These are phyloP conservation scores for Aleurites moluccanus DNA, from an alignment of 441 rosid genomes.

Conservation along the genomic window DNA sequence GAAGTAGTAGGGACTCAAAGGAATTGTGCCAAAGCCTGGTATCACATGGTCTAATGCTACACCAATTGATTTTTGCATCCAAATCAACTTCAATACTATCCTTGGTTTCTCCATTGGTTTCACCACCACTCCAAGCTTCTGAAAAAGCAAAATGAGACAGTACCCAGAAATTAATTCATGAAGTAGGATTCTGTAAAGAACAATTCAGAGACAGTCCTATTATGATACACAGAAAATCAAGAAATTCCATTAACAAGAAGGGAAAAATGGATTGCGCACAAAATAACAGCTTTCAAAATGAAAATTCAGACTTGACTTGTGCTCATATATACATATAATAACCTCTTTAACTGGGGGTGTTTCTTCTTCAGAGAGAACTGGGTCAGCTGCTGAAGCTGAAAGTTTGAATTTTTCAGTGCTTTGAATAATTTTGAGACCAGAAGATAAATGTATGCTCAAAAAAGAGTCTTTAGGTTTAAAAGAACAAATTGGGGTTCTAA, in stretches of 20 bases:
- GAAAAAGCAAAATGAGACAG: neutral
- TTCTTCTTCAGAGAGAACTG: conserved; percentile 24
- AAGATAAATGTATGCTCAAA: conserved; percentile 17
- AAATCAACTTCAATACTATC: conserved; percentile 73
- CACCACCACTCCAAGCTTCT: conserved; percentile 76
- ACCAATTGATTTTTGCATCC: conserved; percentile 89
- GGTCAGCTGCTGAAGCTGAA: conserved; percentile 34
- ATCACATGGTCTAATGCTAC: conserved; percentile 69
- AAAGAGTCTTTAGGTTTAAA: conserved; percentile 21
- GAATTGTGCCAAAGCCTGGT: conserved; percentile 74
- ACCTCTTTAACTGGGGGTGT: conserved; percentile 41
- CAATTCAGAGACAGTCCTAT: neutral
- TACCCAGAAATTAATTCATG: neutral
- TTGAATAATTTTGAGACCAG: neutral
- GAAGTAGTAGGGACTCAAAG: conserved; percentile 80
- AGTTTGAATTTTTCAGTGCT: conserved; percentile 14
- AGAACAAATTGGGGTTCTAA: conserved; percentile 23
- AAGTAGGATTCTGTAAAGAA: neutral
- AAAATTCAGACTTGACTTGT: neutral
- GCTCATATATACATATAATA: neutral
- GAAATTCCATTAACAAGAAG: neutral
- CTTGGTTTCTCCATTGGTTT: conserved; percentile 69
- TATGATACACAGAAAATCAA: neutral
- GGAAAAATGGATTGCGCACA: neutral
- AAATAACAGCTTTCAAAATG: neutral